Evolutionary conservation across 805 yeast genomes (phyloP).

Genomic region (Wickerhamiella hasegawae): DNA sequence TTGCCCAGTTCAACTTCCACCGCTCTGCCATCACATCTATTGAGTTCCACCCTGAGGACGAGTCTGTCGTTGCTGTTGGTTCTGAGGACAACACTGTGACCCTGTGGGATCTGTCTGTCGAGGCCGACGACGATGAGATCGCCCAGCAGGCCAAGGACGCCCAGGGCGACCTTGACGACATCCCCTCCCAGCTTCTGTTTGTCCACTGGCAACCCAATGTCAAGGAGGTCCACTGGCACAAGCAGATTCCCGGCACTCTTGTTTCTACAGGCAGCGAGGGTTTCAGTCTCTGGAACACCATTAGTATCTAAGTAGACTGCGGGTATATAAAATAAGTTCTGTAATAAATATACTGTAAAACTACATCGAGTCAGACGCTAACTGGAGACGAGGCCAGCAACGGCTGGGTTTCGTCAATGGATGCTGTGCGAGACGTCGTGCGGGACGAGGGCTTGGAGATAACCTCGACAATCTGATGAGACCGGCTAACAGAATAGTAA

Average conservation of each 20-base stretch:
- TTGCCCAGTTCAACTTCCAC: constrained; percentile 91
- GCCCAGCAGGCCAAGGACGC: constrained; percentile 67
- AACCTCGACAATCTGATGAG: constrained; percentile 3
- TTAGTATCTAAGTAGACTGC: constrained; percentile 47
- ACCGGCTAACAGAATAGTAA: constrained; percentile 22
- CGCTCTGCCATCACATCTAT: constrained; percentile 85
- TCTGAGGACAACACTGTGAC: constrained; percentile 96
- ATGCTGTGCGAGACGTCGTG: not conserved
- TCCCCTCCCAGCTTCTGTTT: constrained; percentile 89
- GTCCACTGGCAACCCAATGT: constrained; percentile 98
- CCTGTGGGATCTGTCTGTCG: constrained; percentile 95
- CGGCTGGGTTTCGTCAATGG: no score
- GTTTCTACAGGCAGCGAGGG: constrained; percentile 95
- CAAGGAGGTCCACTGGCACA: constrained; percentile 96
- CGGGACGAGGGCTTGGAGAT: constrained; percentile 4
- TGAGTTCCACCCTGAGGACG: constrained; percentile 88
- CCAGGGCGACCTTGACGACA: constrained; percentile 59
- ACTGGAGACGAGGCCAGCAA: no score
- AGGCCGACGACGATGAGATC: constrained; percentile 96
- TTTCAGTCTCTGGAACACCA: constrained; percentile 87
- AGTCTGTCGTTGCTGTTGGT: constrained; percentile 87
- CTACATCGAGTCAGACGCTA: no score
- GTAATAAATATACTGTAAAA: no score
- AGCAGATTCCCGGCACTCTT: constrained; percentile 88
- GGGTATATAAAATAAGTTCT: no score